Base-by-base conservation (phyloP, 371 early-diverging fungal genomes). In the Capillidium heterosporum region DNA sequence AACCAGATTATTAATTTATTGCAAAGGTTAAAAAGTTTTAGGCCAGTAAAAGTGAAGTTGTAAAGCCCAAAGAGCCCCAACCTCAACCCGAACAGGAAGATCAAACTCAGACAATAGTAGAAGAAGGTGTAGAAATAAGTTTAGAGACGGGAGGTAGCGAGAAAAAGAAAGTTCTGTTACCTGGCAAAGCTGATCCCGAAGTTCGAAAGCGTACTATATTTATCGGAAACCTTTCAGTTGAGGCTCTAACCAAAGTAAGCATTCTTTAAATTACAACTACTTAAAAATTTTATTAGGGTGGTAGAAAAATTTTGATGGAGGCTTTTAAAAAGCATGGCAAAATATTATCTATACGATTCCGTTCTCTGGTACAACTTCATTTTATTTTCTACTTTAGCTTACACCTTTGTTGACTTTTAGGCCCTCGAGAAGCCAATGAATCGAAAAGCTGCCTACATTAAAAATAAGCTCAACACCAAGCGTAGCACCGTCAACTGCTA, bases 401-500 rank as follows among this genome's bases (percentile, higher is more conserved):
- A 26, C 8, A 65, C 65, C 44, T 59, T 60, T 57, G 51, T 61
- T 27, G 15, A 3, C 31, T 24, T 47, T 1, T 52, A 78, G 76
- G 85, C 87, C 4, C 83, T 87, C 60, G 61, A 79, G 32, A 71
- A 77, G 48, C 71, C 68, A 19, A 64, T 82, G 62, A 77, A 83
- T 39, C 80, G 87, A 43, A 83, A 81, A 64, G 71, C 72, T 27
- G 86, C 87, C 7, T 87, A 80, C 60, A 71, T 83, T 56, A 72
- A 76, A 11, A 84, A 84, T 58, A 78, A 84, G 63, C 67, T 85
- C 42, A 89, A 94, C 60, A 72, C 80, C 1, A 75, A 77, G n/a
- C 82, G 93, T 42, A 81, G 87, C 58, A 73, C 80, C 2, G 66
- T 89, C 58, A 91, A 94, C 58, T 91, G 89, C 7, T 95, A 93